phyloP scores from a whole-genome alignment of 805 yeast genomes.

The Candida nanaspora region DNA sequence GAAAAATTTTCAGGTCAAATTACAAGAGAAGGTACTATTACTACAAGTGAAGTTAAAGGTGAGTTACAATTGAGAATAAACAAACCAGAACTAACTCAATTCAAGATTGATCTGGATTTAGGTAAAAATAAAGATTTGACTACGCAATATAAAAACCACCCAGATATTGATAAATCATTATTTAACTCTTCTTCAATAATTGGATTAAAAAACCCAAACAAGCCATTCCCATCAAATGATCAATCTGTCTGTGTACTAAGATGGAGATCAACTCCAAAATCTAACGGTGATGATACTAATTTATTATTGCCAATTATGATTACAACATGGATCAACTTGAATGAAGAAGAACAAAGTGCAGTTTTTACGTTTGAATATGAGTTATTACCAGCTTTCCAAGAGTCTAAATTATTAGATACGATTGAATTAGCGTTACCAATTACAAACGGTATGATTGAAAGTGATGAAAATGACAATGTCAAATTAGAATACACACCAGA shows the following conservation, averaged over 20 bases:
- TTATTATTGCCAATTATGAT: conserved; percentile 59
- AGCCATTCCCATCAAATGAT: conserved; percentile 87
- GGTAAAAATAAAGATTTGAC: conserved; percentile 36
- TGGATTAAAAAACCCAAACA: conserved; percentile 67
- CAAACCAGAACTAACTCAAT: conserved; percentile 60
- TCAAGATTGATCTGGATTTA: conserved; percentile 53
- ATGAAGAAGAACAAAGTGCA: conserved; percentile 50
- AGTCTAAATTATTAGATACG: conserved; percentile 42
- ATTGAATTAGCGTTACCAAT: conserved; percentile 60
- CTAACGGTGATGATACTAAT: conserved; percentile 45
- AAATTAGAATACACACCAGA: conserved; percentile 54
- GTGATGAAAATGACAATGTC: conserved; percentile 48
- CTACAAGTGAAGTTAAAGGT: conserved; percentile 77
- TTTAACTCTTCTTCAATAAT: conserved; percentile 54
- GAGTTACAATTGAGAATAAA: conserved; percentile 84
- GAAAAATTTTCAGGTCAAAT: conserved; percentile 76
- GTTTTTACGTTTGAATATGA: conserved; percentile 89
- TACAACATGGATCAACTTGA: conserved; percentile 76
- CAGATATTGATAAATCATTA: conserved; percentile 78
- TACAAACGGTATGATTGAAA: conserved; percentile 43
- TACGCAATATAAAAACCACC: conserved; percentile 86
- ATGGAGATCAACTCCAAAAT: conserved; percentile 72
- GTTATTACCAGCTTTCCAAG: conserved; percentile 35
- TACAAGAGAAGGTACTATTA: conserved; percentile 73
- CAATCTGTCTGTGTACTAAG: conserved; percentile 86